Evolutionary conservation across 2,329 filamentous ascomycete genomes (phyloP).

Genomic region (Apiospora arundinis): DNA sequence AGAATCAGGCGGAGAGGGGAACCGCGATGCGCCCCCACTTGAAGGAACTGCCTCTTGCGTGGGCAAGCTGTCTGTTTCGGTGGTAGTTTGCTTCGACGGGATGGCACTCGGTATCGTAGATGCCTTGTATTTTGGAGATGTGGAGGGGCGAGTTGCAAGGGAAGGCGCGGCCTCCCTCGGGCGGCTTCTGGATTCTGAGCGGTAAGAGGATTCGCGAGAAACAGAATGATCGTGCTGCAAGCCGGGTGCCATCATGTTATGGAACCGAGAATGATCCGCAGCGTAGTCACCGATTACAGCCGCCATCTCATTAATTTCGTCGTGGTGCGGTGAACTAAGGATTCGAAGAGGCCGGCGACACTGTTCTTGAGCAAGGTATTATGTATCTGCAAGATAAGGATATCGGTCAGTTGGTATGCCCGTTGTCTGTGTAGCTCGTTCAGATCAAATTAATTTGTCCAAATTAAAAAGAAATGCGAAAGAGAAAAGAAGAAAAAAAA

Average conservation of each 20-base stretch:
- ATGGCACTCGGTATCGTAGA: conserved; percentile 32
- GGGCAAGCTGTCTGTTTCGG: conserved; percentile 1
- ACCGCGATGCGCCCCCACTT: conserved; percentile 51
- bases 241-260: conserved; percentile 67
- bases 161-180: conserved; percentile 34
- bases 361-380: conserved; percentile 2
- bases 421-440: not conserved
- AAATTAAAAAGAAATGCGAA: not conserved
- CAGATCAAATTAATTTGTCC: not conserved
- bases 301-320: conserved; percentile 55
- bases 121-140: conserved; percentile 32
- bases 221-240: conserved; percentile 54
- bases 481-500: not conserved
- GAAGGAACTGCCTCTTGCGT: conserved; percentile 34
- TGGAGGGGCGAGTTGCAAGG: conserved; percentile 35
- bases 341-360: not conserved
- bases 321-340: not conserved
- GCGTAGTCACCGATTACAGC: conserved; percentile 74
- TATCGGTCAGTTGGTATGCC: not conserved
- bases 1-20: conserved; percentile 62
- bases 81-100: conserved; percentile 35
- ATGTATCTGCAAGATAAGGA: not conserved
- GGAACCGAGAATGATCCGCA: conserved; percentile 73
- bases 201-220: conserved; percentile 50
- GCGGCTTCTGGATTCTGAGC: conserved; percentile 45